Evolutionary conservation across 2,329 filamentous ascomycete genomes (phyloP), one percentile per base, ranked within the genome.

Genomic region (Neofusicoccum laricinum): DNA sequence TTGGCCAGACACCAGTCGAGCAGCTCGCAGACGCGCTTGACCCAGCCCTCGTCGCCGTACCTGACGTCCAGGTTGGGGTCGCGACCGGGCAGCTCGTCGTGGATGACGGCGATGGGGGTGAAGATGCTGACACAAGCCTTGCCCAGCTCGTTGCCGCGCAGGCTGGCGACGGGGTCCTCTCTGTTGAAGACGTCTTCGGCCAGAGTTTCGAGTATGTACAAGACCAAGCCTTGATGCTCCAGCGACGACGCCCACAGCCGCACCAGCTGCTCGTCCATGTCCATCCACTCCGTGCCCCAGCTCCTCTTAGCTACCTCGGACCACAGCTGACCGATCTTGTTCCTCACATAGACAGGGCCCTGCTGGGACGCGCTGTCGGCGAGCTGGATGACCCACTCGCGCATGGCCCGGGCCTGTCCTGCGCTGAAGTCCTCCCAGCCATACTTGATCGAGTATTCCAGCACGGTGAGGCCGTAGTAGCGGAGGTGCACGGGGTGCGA

Each of bases 301-400:
- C 88, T 91, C 71, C 94, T 86, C 81, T 98, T 98, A 45, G 93
- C 93, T 61, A 97, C 84, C 77, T 98, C 95, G 7, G 93, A 91
- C 95, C 95, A 99, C 67, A 99, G 80, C 78, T 96, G 90, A 32
- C 92, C 92, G 38, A 95, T 89, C 80, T 99, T 99, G 82, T 96
- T 98, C 70, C 94, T 86, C 68, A 97, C 81, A 75, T 93, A 99
- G 36, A 85, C 77, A 2, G 92, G 91, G 73, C 98, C 94, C 19
- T 88, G 84, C 50, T 85, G 84, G 4, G 86, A 83, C 48, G 96
- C 82, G 66, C 85, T 84, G 71, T 90, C 86, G 12, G 92, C 91
- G 12, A 99, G 87, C 73, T 89, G 84, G 64, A 97, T 79, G 48
- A 97, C 87, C 85, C 93, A 95, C 65, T 83, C 83, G 57, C 91